Evolutionary conservation across 495 filamentous ascomycete genomes (phyloP).

Genomic region (Cryomyces minteri): DNA sequence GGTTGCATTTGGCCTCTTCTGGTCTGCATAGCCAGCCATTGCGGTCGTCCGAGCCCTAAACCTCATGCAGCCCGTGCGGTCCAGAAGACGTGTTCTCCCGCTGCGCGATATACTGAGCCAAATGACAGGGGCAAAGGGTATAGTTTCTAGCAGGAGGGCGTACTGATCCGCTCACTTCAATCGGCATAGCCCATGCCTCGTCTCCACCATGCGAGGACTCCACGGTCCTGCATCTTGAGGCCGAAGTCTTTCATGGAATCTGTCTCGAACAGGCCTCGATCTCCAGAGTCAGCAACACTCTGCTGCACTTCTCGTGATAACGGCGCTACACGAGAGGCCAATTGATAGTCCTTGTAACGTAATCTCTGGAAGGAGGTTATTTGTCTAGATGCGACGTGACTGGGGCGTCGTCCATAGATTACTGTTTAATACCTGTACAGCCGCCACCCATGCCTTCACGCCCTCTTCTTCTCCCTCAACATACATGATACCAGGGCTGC

Average conservation of each 20-base stretch:
- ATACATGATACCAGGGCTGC: slow-evolving; percentile 61
- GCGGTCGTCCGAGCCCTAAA: too few relatives aligned
- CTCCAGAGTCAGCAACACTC: neutral
- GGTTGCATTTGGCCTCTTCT: too few relatives aligned
- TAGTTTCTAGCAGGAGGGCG: too few relatives aligned
- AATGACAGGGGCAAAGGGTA: too few relatives aligned
- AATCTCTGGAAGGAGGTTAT: slow-evolving; percentile 6
- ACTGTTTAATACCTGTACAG: slow-evolving; percentile 24
- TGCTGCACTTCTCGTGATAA: neutral
- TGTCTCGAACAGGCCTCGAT: slow-evolving; percentile 12
- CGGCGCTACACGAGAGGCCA: slow-evolving; percentile 10
- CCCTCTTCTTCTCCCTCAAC: slow-evolving; percentile 37
- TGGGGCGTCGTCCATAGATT: too few relatives aligned
- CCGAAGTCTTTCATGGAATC: slow-evolving; percentile 20
- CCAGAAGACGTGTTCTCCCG: too few relatives aligned
- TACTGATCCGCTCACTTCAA: too few relatives aligned
- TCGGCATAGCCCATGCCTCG: slow-evolving; percentile 17
- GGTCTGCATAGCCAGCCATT: too few relatives aligned
- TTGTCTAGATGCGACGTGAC: too few relatives aligned
- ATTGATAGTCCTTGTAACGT: slow-evolving; percentile 23
- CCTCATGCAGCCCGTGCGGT: too few relatives aligned
- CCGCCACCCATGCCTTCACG: slow-evolving; percentile 34
- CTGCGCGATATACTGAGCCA: too few relatives aligned
- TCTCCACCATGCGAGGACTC: slow-evolving; percentile 19
- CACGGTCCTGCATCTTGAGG: slow-evolving; percentile 12